A percentile compares a stretch with the other conserved stretches of the same genome.
These are phyloP conservation scores for Aspergillus fischeri DNA, from an alignment of 2,329 filamentous ascomycete genomes.

Conservation along the genomic window DNA sequence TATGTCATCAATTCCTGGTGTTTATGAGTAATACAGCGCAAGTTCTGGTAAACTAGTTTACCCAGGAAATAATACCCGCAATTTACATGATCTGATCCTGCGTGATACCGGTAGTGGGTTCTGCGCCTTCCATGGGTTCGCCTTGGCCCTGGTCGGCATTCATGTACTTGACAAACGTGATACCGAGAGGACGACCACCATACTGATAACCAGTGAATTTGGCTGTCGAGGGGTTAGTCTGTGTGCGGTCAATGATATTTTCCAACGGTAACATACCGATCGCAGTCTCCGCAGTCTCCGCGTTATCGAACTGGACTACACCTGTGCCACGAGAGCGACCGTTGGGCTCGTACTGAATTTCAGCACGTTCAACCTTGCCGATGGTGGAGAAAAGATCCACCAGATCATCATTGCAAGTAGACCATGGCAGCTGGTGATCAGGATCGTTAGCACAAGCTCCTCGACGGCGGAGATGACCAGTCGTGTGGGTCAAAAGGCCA, in stretches of 20 bases:
- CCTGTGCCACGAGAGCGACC: conserved; percentile 91
- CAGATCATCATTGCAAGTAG: conserved; percentile 95
- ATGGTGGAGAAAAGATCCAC: conserved; percentile 97
- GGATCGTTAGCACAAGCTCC: conserved; percentile 8
- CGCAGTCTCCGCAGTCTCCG: conserved; percentile 82
- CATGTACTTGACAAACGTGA: conserved; percentile 91
- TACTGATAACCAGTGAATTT: conserved; percentile 99
- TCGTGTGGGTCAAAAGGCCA: background rate
- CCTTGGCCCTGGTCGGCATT: conserved; percentile 57
- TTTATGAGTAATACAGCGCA: background rate
- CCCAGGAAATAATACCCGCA: conserved; percentile 2
- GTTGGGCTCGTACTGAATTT: conserved; percentile 97
- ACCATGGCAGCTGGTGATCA: conserved; percentile 78
- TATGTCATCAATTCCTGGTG: background rate
- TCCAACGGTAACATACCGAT: conserved; percentile 55
- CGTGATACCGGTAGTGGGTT: conserved; percentile 66
- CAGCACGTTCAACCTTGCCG: conserved; percentile 95
- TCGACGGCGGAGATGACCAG: background rate
- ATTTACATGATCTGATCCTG: conserved; percentile 96
- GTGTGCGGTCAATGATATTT: conserved; percentile 10
- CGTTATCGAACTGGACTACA: conserved; percentile 86
- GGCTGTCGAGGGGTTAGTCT: conserved; percentile 43
- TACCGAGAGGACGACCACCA: conserved; percentile 84
- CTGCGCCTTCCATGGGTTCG: conserved; percentile 79
- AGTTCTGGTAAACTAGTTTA: conserved; percentile 3